Evolutionary conservation across 352 stramenopile genomes (phyloP).

Genomic region (Phytophthora citrophthora): DNA sequence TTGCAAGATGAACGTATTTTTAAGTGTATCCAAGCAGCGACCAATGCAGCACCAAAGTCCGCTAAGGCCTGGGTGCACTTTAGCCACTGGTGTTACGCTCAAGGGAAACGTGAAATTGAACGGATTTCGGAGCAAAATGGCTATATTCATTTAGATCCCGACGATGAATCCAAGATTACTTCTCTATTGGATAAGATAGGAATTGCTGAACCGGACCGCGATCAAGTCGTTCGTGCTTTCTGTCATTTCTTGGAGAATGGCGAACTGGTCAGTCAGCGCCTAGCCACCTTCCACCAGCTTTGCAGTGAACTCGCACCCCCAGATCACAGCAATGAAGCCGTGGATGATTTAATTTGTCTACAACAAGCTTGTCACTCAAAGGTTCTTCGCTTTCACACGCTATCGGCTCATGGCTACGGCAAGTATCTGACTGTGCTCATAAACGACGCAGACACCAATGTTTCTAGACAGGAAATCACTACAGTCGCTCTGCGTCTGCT

Average conservation of each 20-base stretch:
- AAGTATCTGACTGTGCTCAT: constrained; percentile 37
- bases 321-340: constrained; percentile 7
- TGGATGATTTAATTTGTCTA: constrained; percentile 43
- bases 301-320: constrained; percentile 26
- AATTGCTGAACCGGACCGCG: constrained; percentile 34
- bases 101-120: constrained; percentile 50
- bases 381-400: constrained; percentile 41
- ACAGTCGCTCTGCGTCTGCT: constrained; percentile 71
- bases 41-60: constrained; percentile 41
- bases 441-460: constrained; percentile 2
- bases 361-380: constrained; percentile 42
- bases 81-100: constrained; percentile 77
- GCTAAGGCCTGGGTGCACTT: constrained; percentile 65
- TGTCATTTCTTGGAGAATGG: constrained; percentile 62
- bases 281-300: constrained; percentile 44
- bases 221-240: constrained; percentile 49
- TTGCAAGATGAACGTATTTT: constrained; percentile 19
- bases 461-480: constrained; percentile 41
- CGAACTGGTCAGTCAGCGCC: constrained; percentile 41
- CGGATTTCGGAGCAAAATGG: constrained; percentile 54
- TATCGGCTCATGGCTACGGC: constrained; percentile 53
- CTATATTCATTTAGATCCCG: constrained; percentile 50
- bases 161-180: constrained; percentile 51
- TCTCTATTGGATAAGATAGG: constrained; percentile 50
- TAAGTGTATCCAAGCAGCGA: constrained; percentile 47